These are phyloP conservation scores for Furcasterigmium sp. DNA, from an alignment of 2,329 filamentous ascomycete genomes.

Conservation along the genomic window DNA sequence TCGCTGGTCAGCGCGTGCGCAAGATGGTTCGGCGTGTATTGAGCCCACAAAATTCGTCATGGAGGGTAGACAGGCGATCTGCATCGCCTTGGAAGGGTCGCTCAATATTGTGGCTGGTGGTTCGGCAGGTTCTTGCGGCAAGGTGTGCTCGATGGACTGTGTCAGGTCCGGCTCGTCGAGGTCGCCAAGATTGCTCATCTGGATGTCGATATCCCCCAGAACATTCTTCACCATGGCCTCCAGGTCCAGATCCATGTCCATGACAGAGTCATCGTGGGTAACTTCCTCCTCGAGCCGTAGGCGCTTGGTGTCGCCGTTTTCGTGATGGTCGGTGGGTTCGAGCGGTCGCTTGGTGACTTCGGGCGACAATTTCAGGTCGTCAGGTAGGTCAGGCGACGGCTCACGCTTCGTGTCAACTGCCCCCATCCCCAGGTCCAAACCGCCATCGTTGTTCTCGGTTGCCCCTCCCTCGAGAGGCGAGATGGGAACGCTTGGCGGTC, in stretches of 20 bases:
- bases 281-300: conserved; percentile 9
- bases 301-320: conserved; percentile 24
- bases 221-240: conserved; percentile 13
- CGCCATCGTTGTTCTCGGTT: neutral
- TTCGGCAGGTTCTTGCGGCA: conserved; percentile 13
- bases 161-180: conserved; percentile 21
- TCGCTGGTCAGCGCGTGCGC: neutral
- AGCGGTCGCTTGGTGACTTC: conserved; percentile 29
- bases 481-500: neutral
- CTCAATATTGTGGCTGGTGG: conserved; percentile 24
- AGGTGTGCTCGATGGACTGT: neutral
- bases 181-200: conserved; percentile 10
- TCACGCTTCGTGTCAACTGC: conserved; percentile 27
- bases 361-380: conserved; percentile 23
- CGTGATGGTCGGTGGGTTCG: conserved; percentile 20
- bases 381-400: conserved; percentile 16
- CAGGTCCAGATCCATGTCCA: conserved; percentile 17
- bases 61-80: conserved; percentile 29
- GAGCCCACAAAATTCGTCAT: conserved; percentile 34
- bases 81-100: conserved; percentile 31
- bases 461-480: neutral
- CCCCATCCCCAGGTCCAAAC: neutral
- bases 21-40: conserved; percentile 6
- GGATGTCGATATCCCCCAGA: conserved; percentile 20
- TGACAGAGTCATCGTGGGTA: conserved; percentile 22